phyloP scores from a whole-genome alignment of 352 stramenopile genomes.

The Globisporangium alternatum region DNA sequence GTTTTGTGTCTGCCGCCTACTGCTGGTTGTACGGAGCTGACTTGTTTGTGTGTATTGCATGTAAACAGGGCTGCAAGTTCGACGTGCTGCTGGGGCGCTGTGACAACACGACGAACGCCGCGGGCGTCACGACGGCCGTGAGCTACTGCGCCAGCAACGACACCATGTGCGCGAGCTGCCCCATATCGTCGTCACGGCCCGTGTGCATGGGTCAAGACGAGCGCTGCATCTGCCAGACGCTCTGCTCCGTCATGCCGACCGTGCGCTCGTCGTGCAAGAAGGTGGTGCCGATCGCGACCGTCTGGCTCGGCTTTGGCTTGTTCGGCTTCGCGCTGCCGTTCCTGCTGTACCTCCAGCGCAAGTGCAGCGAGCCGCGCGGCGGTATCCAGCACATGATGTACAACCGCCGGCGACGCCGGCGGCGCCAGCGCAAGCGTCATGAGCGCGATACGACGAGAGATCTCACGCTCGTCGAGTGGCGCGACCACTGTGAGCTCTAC shows the following conservation, averaged over 20 bases:
- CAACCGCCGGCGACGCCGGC: neutral
- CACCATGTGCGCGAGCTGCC: constrained; percentile 26
- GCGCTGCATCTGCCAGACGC: constrained; percentile 40
- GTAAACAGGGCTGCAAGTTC: constrained; percentile 35
- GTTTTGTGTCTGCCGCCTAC: neutral
- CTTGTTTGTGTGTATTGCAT: neutral
- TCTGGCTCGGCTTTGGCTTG: constrained; percentile 34
- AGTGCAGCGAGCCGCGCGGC: constrained; percentile 27
- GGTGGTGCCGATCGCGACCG: constrained; percentile 17
- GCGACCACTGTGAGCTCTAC: constrained; percentile 32
- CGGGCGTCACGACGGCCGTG: constrained; percentile 12
- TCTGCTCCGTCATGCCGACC: constrained; percentile 29
- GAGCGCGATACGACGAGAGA: constrained; percentile 26
- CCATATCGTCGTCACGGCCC: constrained; percentile 27
- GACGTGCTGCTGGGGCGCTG: constrained; percentile 31
- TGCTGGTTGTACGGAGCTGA: neutral
- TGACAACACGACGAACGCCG: constrained; percentile 4
- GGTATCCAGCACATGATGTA: constrained; percentile 20
- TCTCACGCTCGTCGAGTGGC: constrained; percentile 32
- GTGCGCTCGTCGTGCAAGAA: constrained; percentile 5
- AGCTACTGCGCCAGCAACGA: constrained; percentile 31
- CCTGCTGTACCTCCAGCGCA: constrained; percentile 41
- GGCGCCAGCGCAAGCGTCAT: constrained; percentile 4
- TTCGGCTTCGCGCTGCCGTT: constrained; percentile 28
- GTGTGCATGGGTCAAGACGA: constrained; percentile 28